Evolutionary conservation across 305 asterid genomes (phyloP), one percentile per base, ranked within the genome.

Genomic region (Rubia tinctorum): DNA sequence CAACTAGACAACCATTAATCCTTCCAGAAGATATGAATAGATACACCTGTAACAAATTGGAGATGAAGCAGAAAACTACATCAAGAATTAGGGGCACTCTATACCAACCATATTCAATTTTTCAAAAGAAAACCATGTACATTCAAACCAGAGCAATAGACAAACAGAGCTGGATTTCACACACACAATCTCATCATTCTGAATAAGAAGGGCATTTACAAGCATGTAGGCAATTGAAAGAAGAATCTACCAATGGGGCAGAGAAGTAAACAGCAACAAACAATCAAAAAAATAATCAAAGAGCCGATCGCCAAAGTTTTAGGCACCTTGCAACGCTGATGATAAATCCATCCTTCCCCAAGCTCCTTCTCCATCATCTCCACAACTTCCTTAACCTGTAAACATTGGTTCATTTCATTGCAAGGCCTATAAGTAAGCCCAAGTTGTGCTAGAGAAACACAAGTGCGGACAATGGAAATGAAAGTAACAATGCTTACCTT

Each of bases 281-380:
- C 27, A 55, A 27, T 25, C 22, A 43, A 3, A 11, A 23, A 53
- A 60, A 60, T 10, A 58, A 55, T 53, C 37, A 22, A 23, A 37
- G 30, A 22, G 17, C 23, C 17, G 6, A 72, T 30, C 25, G 49
- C 9, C 1, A 37, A 22, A 43, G 56, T 67, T 27, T 14, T 63
- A 11, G 45, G 47, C 72, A 92, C 96, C 93, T 90, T 88, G 80
- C 90, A 83, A 55, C 78, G 80, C 79, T 81, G 80, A 60, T 71
- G 73, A 70, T 77, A 76, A 37, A 84, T 84, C 87, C 86, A 84
- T 42, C 91, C 96, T 69, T 89, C 88, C 44, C 96, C 95, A 80
- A 91, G 93, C 74, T 89, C 95, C 80, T 78, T 86, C 76, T 84
- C 97, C 92, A 88, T 86, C 83, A 89, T 76, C 34, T 82, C 79